Base-by-base conservation (phyloP, 306 rosid genomes). In the Neltuma alba region DNA sequence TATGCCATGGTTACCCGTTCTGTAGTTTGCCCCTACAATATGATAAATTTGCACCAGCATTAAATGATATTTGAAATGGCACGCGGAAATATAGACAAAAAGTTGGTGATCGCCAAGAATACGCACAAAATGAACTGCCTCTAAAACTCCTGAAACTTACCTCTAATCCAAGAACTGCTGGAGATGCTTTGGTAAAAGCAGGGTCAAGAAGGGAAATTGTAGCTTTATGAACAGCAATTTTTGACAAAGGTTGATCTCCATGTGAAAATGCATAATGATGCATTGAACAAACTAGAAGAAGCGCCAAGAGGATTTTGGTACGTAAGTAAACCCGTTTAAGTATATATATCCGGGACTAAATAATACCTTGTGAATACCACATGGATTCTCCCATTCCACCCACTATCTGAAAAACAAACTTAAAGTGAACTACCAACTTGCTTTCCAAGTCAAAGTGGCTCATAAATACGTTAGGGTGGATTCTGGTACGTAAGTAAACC, bases 181-280 rank as follows among this genome's bases (percentile, higher is more conserved):
- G 87, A 38, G 94, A 83, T 72, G 87, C 91, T 76, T 86, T 85
- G 72, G 92, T 86, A 75, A 54, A 64, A 80, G 97, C 96, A 48
- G 76, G 71, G 48, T 85, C 79, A 84, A 81, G 84, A 74, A 90
- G 87, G 38, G 90, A 87, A 15, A 82, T 16, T 8, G 83, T 81
- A 36, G 98, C 78, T 69, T 86, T 80, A 66, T 89, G 91, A 78
- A 94, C 30, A 37, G 83, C 73, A 60, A 92, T 82, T 77, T 85
- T 88, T n/a, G 92, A 89, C 76, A 92, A 83, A 76, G 96, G 97
- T 11, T 94, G 97, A 27, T 74, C 83, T 69, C 89, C 96, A 86
- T 92, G 90, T 61, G 94, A 84, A 55, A 54, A 71, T 79, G 41
- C 91, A 68, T 69, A 76, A 42, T 80, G 85, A 72, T 86, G 78